Base-by-base conservation (phyloP, 345 rosid species). In the Lepidium sativum region DNA sequence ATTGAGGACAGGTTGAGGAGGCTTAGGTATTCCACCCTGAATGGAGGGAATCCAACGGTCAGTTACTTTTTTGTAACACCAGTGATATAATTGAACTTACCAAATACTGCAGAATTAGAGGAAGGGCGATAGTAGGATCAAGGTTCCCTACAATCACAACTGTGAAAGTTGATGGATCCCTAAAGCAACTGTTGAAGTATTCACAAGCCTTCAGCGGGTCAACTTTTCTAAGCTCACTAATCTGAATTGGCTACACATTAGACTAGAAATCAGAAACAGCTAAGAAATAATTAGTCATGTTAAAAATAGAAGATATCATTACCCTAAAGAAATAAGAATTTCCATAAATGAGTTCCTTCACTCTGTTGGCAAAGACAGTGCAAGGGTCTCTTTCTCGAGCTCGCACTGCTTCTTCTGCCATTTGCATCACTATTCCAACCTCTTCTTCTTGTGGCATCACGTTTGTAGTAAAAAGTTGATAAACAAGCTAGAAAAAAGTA, bases 301-400 rank as follows among this genome's bases (percentile, higher is more conserved):
- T 60, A 54, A 33, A 27, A 34, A 47, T 16, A 13, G 57, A 68
- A 33, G 41, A 59, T 53, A 55, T 52, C 67, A 67, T 83, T 83
- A 89, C 98, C 85, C 92, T 84, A 63, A 89, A 92, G 75, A 89
- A 85, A 45, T 85, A 85, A n/a, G 98, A 86, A 58, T 87, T 84
- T 69, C 98, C 98, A 71, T 86, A 84, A 68, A 86, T 87, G 74
- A 92, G 79, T 82, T 92, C 92, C 69, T 80, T 87, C 75, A 82
- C 92, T 55, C 98, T 78, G 74, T 89, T 83, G 67, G 84, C 70
- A 69, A 89, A 92, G 61, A 85, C 96, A 72, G 89, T 87, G 60
- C 81, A 80, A 40, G 98, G 95, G 80, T 92, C 98, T 73, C 98
- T 89, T 34, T 87, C 98, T 69, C 80, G 91, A 67, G 98, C 92